These are phyloP conservation scores for Ogataea hybrid DNA, from an alignment of 1,139 yeast species.

Conservation along the genomic window DNA sequence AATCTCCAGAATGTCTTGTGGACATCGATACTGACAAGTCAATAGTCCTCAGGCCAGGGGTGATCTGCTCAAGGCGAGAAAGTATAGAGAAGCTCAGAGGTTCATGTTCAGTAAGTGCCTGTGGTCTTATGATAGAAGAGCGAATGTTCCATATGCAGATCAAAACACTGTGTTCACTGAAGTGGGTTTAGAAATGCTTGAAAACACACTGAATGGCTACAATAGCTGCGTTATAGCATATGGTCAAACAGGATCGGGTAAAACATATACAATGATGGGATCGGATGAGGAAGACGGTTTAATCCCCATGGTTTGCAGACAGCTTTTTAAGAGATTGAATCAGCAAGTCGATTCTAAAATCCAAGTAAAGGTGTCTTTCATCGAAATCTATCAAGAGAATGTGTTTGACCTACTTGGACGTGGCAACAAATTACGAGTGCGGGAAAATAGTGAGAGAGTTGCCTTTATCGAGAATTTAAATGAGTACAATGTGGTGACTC, in stretches of 20 bases:
- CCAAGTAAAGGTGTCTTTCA: slow-evolving; percentile 57
- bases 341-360: slow-evolving; percentile 42
- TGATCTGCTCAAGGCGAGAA: slow-evolving; percentile 12
- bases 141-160: slow-evolving; percentile 37
- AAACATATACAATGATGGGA: slow-evolving; percentile 77
- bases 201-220: slow-evolving; percentile 65
- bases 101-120: slow-evolving; percentile 59
- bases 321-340: slow-evolving; percentile 48
- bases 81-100: slow-evolving; percentile 26
- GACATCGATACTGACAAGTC: slow-evolving; percentile 1
- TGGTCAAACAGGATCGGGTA: slow-evolving; percentile 79
- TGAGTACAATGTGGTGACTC: slow-evolving; percentile 45
- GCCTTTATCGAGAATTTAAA: slow-evolving; percentile 68
- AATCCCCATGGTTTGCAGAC: slow-evolving; percentile 56
- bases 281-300: slow-evolving; percentile 46
- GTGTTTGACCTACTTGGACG: slow-evolving; percentile 53
- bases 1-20: slow-evolving; percentile 8
- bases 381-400: slow-evolving; percentile 73
- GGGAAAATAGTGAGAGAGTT: slow-evolving; percentile 62
- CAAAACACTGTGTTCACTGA: slow-evolving; percentile 50
- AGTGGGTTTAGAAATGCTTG: slow-evolving; percentile 58
- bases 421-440: slow-evolving; percentile 35
- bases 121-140: slow-evolving; percentile 49
- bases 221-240: slow-evolving; percentile 76
- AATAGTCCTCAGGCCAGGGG: slow-evolving; percentile 9